Percentiles rank a stretch among this genome's conserved stretches.
Evolutionary conservation across 164 flowering plant genomes (phyloP).

Genomic region (Platanus orientalis): DNA sequence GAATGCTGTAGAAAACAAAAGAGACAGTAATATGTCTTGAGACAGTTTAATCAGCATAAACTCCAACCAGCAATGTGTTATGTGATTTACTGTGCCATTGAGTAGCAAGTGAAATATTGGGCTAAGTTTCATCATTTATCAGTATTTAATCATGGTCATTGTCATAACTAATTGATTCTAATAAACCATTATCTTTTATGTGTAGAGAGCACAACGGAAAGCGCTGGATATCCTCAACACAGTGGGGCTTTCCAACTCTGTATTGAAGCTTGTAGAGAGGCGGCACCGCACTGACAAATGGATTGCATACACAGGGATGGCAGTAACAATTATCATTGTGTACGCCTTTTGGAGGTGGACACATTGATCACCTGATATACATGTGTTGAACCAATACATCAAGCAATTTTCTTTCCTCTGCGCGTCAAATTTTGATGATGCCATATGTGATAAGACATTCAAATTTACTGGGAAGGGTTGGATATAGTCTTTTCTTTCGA

Average conservation of each 20-base stretch:
- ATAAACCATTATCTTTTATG: background rate
- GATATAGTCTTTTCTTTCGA: no score
- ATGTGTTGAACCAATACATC: background rate
- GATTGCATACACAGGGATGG: conserved; percentile 91
- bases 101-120: no score
- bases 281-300: conserved; percentile 77
- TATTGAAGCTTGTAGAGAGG: conserved; percentile 87
- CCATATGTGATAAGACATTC: no score
- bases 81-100: no score
- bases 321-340: conserved; percentile 52
- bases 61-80: no score
- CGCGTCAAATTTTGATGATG: no score
- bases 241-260: conserved; percentile 90
- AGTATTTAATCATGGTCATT: background rate
- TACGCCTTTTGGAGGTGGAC: conserved; percentile 63
- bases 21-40: no score
- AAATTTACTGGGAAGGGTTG: no score
- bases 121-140: no score
- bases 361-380: conserved; percentile 20
- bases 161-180: background rate
- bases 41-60: no score
- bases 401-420: no score
- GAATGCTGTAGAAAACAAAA: no score
- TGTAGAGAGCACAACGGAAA: conserved; percentile 93
- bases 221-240: conserved; percentile 94